Percentiles rank a stretch among this genome's conserved stretches.
These are phyloP conservation scores for Cryomyces minteri DNA, from an alignment of 495 filamentous ascomycete genomes.

Conservation along the genomic window DNA sequence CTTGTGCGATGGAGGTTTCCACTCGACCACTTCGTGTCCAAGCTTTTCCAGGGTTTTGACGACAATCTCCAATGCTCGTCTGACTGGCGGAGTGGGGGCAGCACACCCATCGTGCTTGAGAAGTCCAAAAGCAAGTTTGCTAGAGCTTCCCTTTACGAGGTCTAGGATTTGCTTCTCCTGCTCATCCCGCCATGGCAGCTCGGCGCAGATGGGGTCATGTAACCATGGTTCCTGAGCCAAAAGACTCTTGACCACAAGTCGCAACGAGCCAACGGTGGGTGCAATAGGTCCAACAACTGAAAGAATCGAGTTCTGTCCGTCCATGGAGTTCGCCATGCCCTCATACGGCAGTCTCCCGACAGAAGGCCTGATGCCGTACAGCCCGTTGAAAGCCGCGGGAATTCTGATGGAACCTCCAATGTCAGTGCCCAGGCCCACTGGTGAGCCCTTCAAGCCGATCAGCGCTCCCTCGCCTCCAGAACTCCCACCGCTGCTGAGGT, in stretches of 20 bases:
- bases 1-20: slow-evolving; percentile 35
- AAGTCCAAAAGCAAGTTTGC: slow-evolving; percentile 33
- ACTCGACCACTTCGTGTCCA: slow-evolving; percentile 38
- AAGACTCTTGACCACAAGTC: slow-evolving; percentile 34
- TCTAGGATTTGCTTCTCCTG: slow-evolving; percentile 28
- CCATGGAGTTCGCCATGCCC: slow-evolving; percentile 35
- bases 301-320: slow-evolving; percentile 37
- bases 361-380: slow-evolving; percentile 26
- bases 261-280: slow-evolving; percentile 28
- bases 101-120: slow-evolving; percentile 30
- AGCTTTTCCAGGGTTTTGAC: slow-evolving; percentile 28
- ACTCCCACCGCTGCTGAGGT: slow-evolving; percentile 14
- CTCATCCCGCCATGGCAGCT: slow-evolving; percentile 44
- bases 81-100: slow-evolving; percentile 33
- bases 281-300: slow-evolving; percentile 41
- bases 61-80: slow-evolving; percentile 32
- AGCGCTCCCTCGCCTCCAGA: slow-evolving; percentile 23
- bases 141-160: slow-evolving; percentile 13
- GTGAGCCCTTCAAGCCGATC: slow-evolving; percentile 16
- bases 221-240: slow-evolving; percentile 41
- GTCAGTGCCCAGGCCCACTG: slow-evolving; percentile 22
- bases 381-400: slow-evolving; percentile 28
- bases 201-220: slow-evolving; percentile 39
- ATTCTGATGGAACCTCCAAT: slow-evolving; percentile 31
- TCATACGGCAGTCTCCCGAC: slow-evolving; percentile 28